Conservation (phyloP, 768 basidiomycete genomes). For the Boletellus ananas region DNA sequence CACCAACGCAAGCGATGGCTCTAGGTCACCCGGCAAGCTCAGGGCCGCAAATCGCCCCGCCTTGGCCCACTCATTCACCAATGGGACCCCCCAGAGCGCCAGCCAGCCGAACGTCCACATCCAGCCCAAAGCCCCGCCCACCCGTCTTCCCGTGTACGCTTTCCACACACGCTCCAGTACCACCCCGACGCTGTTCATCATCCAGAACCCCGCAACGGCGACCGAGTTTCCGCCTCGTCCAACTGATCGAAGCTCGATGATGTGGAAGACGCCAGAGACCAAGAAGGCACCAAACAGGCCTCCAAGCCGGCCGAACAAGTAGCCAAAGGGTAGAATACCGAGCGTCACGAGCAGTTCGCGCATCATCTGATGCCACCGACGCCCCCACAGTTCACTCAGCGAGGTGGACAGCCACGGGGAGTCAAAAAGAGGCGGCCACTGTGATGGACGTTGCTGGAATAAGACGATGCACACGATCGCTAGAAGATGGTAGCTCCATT, state of each 20-base stretch:
- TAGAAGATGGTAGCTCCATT: conserved; percentile 37
- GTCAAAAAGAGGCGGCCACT: conserved; percentile 63
- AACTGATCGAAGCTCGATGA: conserved; percentile 52
- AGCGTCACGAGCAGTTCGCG: conserved; percentile 48
- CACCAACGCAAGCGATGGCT: conserved; percentile 27
- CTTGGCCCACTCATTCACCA: conserved; percentile 40
- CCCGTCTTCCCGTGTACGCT: conserved; percentile 37
- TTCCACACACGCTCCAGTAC: conserved; percentile 48
- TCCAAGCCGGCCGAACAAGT: conserved; percentile 46
- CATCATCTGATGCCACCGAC: conserved; percentile 65
- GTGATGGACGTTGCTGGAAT: conserved; percentile 42
- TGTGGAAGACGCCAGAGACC: conserved; percentile 55
- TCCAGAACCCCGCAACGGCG: conserved; percentile 46
- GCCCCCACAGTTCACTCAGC: conserved; percentile 56
- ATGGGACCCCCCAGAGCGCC: conserved; percentile 42
- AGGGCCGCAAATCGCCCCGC: conserved; percentile 11
- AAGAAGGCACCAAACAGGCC: conserved; percentile 55
- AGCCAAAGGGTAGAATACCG: conserved; percentile 43
- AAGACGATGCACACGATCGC: conserved; percentile 43
- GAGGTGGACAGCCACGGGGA: conserved; percentile 55
- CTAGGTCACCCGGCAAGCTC: conserved; percentile 6
- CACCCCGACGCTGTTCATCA: conserved; percentile 51
- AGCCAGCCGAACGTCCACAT: conserved; percentile 54
- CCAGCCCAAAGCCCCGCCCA: conserved; percentile 46
- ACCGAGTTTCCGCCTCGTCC: conserved; percentile 46